A percentile compares a stretch with the other conserved stretches of the same genome.
Conservation (phyloP, 1,284 basidiomycete genomes). For the Marasmius fiardii region DNA sequence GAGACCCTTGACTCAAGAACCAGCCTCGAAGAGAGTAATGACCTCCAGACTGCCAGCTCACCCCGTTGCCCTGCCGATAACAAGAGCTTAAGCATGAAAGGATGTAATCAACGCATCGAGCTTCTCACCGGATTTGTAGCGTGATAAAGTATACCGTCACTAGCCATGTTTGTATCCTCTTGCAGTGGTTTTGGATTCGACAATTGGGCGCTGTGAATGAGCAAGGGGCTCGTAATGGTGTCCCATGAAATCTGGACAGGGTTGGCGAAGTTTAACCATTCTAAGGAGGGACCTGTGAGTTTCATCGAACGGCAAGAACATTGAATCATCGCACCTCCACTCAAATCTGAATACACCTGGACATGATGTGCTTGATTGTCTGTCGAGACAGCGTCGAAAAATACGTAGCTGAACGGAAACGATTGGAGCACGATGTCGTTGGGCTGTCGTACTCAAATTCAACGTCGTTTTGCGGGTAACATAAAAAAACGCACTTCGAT, state of each 20-base stretch:
- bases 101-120: not conserved
- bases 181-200: constrained; percentile 20
- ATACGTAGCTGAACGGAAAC: constrained; percentile 12
- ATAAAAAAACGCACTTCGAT: constrained; percentile 8
- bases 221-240: not conserved
- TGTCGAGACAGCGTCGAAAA: constrained; percentile 5
- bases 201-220: not conserved
- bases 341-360: constrained; percentile 12
- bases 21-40: not conserved
- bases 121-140: not conserved
- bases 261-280: constrained; percentile 7
- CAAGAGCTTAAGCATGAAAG: not conserved
- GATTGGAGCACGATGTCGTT: constrained; percentile 9
- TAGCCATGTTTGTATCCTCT: constrained; percentile 24
- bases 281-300: not conserved
- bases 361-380: constrained; percentile 9
- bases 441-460: not conserved
- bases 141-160: constrained; percentile 26
- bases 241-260: constrained; percentile 7
- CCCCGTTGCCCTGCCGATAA: not conserved
- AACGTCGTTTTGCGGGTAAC: not conserved
- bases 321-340: constrained; percentile 5
- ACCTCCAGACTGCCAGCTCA: constrained; percentile 1
- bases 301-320: not conserved
- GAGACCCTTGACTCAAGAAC: not conserved